phyloP scores from a whole-genome alignment of 352 stramenopile species.

The Nothophytophthora sp. region DNA sequence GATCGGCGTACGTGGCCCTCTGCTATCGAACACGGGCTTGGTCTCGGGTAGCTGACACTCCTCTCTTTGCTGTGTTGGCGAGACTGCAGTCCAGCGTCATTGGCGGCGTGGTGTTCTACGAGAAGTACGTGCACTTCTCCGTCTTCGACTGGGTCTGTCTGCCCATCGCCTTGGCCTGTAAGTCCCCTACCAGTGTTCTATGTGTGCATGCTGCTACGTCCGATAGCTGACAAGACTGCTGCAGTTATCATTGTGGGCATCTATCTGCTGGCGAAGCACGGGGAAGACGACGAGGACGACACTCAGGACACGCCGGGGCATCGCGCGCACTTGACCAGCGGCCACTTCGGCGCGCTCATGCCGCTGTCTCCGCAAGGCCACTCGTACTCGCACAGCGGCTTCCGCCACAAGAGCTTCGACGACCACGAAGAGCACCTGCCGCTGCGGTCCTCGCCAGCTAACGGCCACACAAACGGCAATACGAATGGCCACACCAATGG shows the following conservation, averaged over 20 bases:
- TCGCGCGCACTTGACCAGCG: slow-evolving; percentile 46
- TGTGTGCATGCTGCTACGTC: not conserved
- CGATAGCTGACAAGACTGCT: too few species aligned
- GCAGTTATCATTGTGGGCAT: slow-evolving; percentile 86
- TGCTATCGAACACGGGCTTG: too few species aligned
- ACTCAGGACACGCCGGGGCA: slow-evolving; percentile 36
- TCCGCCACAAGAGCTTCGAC: slow-evolving; percentile 50
- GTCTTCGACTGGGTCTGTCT: slow-evolving; percentile 83
- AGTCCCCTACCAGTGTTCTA: slow-evolving; percentile 21
- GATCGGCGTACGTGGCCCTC: slow-evolving; percentile 65
- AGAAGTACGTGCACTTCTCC: slow-evolving; percentile 81
- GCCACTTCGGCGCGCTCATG: slow-evolving; percentile 82
- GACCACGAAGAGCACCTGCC: slow-evolving; percentile 48
- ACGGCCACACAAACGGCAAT: slow-evolving; percentile 15
- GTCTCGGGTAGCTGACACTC: slow-evolving; percentile 9
- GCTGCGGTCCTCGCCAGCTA: slow-evolving; percentile 29
- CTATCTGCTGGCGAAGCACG: slow-evolving; percentile 81
- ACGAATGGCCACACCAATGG: slow-evolving; percentile 18
- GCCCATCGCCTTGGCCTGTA: slow-evolving; percentile 76
- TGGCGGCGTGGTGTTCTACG: slow-evolving; percentile 83
- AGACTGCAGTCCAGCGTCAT: slow-evolving; percentile 72
- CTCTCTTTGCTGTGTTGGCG: slow-evolving; percentile 3
- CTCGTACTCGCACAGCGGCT: slow-evolving; percentile 39
- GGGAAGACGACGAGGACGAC: slow-evolving; percentile 50
- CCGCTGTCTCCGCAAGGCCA: slow-evolving; percentile 61